Conservation (phyloP, 1,139 yeast species). For the Hanseniaspora sp. region DNA sequence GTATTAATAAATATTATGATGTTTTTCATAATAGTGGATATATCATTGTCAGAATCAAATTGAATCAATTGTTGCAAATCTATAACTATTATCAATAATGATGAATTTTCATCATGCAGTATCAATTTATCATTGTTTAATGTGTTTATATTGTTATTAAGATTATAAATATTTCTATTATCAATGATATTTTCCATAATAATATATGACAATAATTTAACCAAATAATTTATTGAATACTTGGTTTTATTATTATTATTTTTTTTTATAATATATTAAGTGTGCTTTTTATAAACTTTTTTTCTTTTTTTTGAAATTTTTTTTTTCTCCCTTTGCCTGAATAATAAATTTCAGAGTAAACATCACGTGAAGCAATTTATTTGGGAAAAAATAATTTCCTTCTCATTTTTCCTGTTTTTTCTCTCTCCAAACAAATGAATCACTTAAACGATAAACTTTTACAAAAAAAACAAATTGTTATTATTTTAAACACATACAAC, state of each 20-base stretch:
- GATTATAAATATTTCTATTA: slow-evolving; percentile 32
- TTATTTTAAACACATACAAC: no score
- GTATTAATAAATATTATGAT: slow-evolving; percentile 47
- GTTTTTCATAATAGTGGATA: slow-evolving; percentile 24
- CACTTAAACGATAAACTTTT: no score
- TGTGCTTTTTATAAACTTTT: no score
- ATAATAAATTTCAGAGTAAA: no score
- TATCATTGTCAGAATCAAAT: not conserved
- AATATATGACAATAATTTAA: no score
- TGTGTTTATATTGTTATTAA: slow-evolving; percentile 20
- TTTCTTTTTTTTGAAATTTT: no score
- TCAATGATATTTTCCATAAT: slow-evolving; percentile 12
- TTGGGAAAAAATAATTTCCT: no score
- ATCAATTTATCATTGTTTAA: slow-evolving; percentile 24
- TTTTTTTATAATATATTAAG: no score
- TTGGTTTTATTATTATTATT: not conserved
- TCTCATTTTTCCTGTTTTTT: no score
- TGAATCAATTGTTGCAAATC: slow-evolving; percentile 43
- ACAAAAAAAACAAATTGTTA: no score
- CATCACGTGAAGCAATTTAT: not conserved
- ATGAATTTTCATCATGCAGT: slow-evolving; percentile 53
- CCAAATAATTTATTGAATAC: not conserved
- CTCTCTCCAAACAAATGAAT: no score
- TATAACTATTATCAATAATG: slow-evolving; percentile 63
- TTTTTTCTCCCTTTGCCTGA: no score